These are phyloP conservation scores for Blastomyces parvus DNA, from an alignment of 2,329 filamentous ascomycete species.

Conservation along the genomic window DNA sequence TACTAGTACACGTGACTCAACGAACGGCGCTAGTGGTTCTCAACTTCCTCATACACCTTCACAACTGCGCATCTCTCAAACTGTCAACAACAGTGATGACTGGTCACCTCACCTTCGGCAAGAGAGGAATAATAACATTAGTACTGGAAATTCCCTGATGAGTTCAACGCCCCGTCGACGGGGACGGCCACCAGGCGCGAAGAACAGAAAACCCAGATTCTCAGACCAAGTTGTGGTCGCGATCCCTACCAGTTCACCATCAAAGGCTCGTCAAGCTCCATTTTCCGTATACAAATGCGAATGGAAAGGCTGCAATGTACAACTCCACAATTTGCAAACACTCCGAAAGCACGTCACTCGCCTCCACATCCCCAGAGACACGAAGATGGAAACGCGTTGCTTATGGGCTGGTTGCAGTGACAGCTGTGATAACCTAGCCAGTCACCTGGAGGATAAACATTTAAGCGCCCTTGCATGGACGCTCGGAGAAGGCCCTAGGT, in stretches of 20 bases:
- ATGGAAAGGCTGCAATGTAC: conserved; percentile 48
- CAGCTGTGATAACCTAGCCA: conserved; percentile 35
- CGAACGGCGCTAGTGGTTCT: background rate
- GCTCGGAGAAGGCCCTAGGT: conserved; percentile 49
- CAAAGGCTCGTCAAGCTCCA: conserved; percentile 13
- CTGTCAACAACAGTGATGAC: conserved; percentile 2
- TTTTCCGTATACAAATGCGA: conserved; percentile 45
- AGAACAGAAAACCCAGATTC: conserved; percentile 20
- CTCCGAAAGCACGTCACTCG: conserved; percentile 51
- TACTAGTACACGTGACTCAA: conserved; percentile 10
- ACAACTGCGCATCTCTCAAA: conserved; percentile 8
- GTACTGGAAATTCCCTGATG: background rate
- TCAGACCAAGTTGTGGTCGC: conserved; percentile 17
- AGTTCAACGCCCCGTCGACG: conserved; percentile 13
- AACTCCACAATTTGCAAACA: conserved; percentile 53
- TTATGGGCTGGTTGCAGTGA: conserved; percentile 28
- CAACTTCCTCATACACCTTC: conserved; percentile 5
- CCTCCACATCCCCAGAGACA: conserved; percentile 37
- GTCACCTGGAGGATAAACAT: conserved; percentile 46
- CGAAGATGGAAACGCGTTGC: conserved; percentile 18
- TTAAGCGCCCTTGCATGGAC: conserved; percentile 47
- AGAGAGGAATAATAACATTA: background rate
- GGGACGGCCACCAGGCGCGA: conserved; percentile 25
- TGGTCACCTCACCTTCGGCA: background rate
- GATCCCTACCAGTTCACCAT: conserved; percentile 12